Base-by-base conservation (phyloP, 2,329 filamentous ascomycete species). In the Penicillium sp. region DNA sequence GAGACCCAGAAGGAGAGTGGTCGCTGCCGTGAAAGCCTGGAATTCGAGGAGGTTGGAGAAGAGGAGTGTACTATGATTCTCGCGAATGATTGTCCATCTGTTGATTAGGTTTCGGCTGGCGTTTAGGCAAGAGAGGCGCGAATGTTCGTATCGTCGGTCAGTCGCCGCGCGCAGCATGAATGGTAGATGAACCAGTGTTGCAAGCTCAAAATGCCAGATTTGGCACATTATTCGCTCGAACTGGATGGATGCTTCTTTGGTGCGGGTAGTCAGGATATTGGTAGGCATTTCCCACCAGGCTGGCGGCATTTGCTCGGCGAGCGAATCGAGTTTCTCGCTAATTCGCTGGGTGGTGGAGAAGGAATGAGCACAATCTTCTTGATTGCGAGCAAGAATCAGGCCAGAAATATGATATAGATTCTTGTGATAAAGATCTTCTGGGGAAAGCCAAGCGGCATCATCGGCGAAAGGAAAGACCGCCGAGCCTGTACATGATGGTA, bases 41-140 rank as follows among this genome's bases (percentile, higher is more conserved):
- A 43, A 43, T 27, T 43, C 36, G 15, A 43, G 31, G 3, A 43
- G 41, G 17, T 72, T 43, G 4, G 41, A 43, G 16, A 39, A 39
- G 19, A 35, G 33, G 11, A 36, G 19, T 2, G 21, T 36, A 2
- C 9, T 10, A 6, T 30, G 28, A 13, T 7, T 43, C 17, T 36
- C 27, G 17, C 36, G 31, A 32, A 43, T 39, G 11, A 27, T 19
- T 4, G 28, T 13, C 39, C 36, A 43, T 39, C 41, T 39, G 20
- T 29, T 36, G 14, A 43, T 36, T 2, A 43, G 20, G 17, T 13
- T 34, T 21, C 41, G 31, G 11, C 36, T 39, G 11, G 35, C 36
- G 21, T 45, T 25, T 20, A 38, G 14, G 13, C 37, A 38, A 20
- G 36, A 45, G 8, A 27, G 4, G 10, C 14, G 33, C 33, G 36